Evolutionary conservation across 441 rosid genomes (phyloP).

Genomic region (Corymbia citriodora): DNA sequence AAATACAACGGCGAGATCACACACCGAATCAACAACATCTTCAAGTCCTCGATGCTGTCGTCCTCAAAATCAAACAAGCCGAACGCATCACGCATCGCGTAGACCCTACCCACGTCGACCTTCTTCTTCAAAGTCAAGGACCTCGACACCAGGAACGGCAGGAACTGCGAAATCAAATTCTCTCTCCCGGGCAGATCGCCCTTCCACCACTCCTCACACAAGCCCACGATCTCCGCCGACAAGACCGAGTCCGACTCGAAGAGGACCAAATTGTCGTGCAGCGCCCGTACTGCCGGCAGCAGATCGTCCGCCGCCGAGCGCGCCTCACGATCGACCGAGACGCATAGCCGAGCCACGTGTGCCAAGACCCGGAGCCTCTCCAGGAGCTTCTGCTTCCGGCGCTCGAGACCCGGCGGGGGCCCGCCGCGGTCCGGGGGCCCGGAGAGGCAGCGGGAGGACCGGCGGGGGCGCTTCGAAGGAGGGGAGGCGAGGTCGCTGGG

Average conservation of each 20-base stretch:
- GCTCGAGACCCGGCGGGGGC: background rate
- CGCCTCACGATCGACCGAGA: conserved; percentile 41
- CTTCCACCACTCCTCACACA: conserved; percentile 89
- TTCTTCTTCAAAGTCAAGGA: conserved; percentile 81
- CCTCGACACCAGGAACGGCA: conserved; percentile 73
- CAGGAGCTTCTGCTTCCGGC: conserved; percentile 17
- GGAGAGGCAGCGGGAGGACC: conserved; percentile 29
- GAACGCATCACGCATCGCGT: conserved; percentile 72
- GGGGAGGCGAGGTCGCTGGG: conserved; percentile 38
- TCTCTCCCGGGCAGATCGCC: conserved; percentile 46
- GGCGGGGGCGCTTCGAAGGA: conserved; percentile 56
- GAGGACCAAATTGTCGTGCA: conserved; percentile 62
- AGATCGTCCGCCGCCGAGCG: conserved; percentile 37
- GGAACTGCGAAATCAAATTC: conserved; percentile 62
- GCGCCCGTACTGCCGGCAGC: conserved; percentile 43
- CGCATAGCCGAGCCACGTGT: conserved; percentile 37
- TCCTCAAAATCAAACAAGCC: conserved; percentile 78
- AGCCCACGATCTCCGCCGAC: conserved; percentile 47
- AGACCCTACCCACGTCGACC: conserved; percentile 79
- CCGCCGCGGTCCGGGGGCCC: background rate
- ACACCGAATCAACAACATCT: conserved; percentile 66
- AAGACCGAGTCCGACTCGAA: conserved; percentile 65
- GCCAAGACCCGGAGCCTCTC: conserved; percentile 43
- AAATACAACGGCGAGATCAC: conserved; percentile 73
- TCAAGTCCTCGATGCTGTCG: conserved; percentile 82